phyloP scores from a whole-genome alignment of 805 yeast species.

The Ogataea pini region DNA sequence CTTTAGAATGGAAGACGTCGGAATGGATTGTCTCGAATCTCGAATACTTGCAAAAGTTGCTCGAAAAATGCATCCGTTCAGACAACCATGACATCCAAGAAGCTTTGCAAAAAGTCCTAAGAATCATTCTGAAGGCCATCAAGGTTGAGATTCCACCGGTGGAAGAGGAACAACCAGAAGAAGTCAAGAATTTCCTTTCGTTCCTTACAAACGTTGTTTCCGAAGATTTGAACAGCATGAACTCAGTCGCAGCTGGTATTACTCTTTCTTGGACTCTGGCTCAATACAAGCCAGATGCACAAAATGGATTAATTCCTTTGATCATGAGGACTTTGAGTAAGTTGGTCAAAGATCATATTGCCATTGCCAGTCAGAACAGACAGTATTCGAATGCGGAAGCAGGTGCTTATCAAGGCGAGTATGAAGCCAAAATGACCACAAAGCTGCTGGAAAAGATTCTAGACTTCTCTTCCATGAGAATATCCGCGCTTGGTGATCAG shows the following conservation, averaged over 20 bases:
- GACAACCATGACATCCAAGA: slow-evolving; percentile 88
- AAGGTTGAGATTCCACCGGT: slow-evolving; percentile 42
- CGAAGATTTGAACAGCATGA: slow-evolving; percentile 70
- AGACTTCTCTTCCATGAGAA: slow-evolving; percentile 75
- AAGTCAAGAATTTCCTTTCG: slow-evolving; percentile 59
- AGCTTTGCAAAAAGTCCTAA: slow-evolving; percentile 71
- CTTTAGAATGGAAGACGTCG: slow-evolving; percentile 72
- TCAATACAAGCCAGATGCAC: slow-evolving; percentile 65
- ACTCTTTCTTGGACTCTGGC: slow-evolving; percentile 82
- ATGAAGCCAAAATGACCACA: slow-evolving; percentile 80
- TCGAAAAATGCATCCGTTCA: slow-evolving; percentile 79
- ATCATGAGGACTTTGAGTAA: slow-evolving; percentile 88
- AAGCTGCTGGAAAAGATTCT: slow-evolving; percentile 73
- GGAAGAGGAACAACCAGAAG: slow-evolving; percentile 60
- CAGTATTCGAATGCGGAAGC: slow-evolving; percentile 28
- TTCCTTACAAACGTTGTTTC: slow-evolving; percentile 67
- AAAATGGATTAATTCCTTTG: slow-evolving; percentile 74
- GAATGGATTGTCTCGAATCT: slow-evolving; percentile 80
- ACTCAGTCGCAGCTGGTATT: slow-evolving; percentile 85
- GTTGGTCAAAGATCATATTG: slow-evolving; percentile 82
- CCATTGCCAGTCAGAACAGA: slow-evolving; percentile 53
- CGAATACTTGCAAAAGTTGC: slow-evolving; percentile 63
- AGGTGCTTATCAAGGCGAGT: slow-evolving; percentile 42
- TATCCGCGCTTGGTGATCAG: slow-evolving; percentile 88
- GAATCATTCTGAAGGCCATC: slow-evolving; percentile 68